phyloP scores from a whole-genome alignment of 1,284 basidiomycete species.

The Cryptococcus sp. region DNA sequence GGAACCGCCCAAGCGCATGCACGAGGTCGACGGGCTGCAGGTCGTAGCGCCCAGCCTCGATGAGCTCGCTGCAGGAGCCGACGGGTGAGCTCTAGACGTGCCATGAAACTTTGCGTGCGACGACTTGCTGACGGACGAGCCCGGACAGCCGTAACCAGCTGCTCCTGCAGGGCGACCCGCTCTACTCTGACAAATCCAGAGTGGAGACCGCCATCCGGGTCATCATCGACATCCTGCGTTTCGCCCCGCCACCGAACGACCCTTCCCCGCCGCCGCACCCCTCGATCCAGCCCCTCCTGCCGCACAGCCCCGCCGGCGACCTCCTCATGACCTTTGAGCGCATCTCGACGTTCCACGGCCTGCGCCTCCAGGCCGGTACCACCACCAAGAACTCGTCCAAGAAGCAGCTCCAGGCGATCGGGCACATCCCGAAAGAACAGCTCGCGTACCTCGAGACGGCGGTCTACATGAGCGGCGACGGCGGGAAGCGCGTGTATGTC shows the following conservation, averaged over 20 bases:
- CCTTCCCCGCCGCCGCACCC: conserved; percentile 17
- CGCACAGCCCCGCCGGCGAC: conserved; percentile 28
- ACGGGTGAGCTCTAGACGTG: conserved; percentile 7
- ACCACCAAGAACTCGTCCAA: conserved; percentile 45
- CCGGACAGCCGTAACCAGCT: conserved; percentile 33
- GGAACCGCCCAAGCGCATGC: conserved; percentile 39
- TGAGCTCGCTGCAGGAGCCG: conserved; percentile 22
- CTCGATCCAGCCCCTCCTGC: conserved; percentile 22
- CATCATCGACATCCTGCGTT: conserved; percentile 43
- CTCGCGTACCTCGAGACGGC: conserved; percentile 45
- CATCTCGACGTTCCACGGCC: conserved; percentile 35
- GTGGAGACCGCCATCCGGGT: conserved; percentile 48
- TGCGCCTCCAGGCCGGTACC: conserved; percentile 41
- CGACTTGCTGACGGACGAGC: neutral
- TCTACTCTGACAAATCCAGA: conserved; percentile 41
- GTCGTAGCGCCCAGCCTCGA: conserved; percentile 25
- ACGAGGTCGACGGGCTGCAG: conserved; percentile 34
- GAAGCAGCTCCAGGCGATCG: conserved; percentile 41
- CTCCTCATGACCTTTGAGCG: conserved; percentile 36
- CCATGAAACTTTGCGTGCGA: neutral
- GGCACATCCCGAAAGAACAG: conserved; percentile 36
- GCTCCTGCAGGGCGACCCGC: conserved; percentile 45
- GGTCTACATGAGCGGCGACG: conserved; percentile 44
- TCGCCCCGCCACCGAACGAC: conserved; percentile 28
- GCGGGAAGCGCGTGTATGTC: conserved; percentile 59